These are phyloP conservation scores for Amaranthus palmeri DNA, from an alignment of 148 eudicot genomes.

Conservation along the genomic window DNA sequence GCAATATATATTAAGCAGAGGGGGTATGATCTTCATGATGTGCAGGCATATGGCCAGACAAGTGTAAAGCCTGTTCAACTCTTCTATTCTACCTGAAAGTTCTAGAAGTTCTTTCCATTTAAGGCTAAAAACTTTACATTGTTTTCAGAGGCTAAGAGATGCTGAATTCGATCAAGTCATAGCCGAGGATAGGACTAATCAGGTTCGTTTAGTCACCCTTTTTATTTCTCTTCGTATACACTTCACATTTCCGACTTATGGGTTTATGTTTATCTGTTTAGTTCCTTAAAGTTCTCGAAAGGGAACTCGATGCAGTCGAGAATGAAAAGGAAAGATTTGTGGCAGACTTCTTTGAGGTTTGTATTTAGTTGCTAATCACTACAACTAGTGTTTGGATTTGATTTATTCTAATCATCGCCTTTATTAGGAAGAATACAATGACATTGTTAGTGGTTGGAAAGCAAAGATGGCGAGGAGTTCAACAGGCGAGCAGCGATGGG, in stretches of 20 bases:
- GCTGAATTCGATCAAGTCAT: constrained; percentile 78
- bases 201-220: constrained; percentile 37
- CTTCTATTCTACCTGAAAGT: no score
- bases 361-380: constrained; percentile 4
- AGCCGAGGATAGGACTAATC: constrained; percentile 93
- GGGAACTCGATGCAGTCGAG: constrained; percentile 63
- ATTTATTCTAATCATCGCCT: background rate
- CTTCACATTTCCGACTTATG: background rate
- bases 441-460: constrained; percentile 87
- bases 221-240: background rate
- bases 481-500: constrained; percentile 92
- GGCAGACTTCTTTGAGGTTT: constrained; percentile 78
- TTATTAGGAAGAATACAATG: constrained; percentile 46
- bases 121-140: constrained; percentile 3
- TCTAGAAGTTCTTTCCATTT: no score
- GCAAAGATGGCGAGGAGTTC: constrained; percentile 66
- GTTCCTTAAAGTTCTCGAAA: constrained; percentile 70
- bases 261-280: constrained; percentile 19
- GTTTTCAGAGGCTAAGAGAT: constrained; percentile 75
- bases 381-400: background rate
- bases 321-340: constrained; percentile 71
- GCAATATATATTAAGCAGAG: constrained; percentile 83
- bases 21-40: constrained; percentile 97
- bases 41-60: constrained; percentile 92
- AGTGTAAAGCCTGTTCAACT: background rate